Base-by-base conservation (phyloP, 2,329 filamentous ascomycete species). In the Pseudogymnoascus sp. region DNA sequence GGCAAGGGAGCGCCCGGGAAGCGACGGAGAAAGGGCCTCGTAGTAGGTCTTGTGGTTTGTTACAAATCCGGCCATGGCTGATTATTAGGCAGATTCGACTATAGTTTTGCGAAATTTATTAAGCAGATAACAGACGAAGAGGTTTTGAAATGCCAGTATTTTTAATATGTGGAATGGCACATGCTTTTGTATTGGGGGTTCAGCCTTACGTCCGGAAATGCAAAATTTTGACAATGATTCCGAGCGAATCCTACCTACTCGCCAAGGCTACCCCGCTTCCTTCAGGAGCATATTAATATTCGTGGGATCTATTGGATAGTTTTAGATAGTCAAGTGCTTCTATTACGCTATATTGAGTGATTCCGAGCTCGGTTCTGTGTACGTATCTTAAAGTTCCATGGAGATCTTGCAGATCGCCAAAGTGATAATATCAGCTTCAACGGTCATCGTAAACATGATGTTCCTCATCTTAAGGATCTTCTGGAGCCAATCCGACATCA, bases 1-100 rank as follows among this genome's bases (percentile, higher is more conserved):
- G 62, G 74, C 69, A 29, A 80, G 69, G 4, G 77, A 77, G 66
- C 39, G 39, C 5, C 39, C 39, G 2, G 79, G 79, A 71, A 75
- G 59, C 27, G 33, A 64, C 44, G 31, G 55, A 51, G 17, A 62
- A 38, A 27, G 41, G 15, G 60, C 60, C 38, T 58, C 9, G 41
- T 36, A 38, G 17, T 29, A 13, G 17, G 60, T 17, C 36, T 68
- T 39, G 69, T 71, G 6, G 2, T 42, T 25, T 42, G 39, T 42
- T 25, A 42, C 39, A 10, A 42, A 42, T 6, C 39, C 21, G 9
- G 39, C 39, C 39, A 42, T 42, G 4, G 39, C 21, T 42, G 39
- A 25, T 25, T 42, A 42, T 25, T 25, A 9, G 15, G 17, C 25
- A 10, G 39, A 25, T 25, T 9, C 15, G 38, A 41, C 13, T 21